Conservation (phyloP, 2,329 filamentous ascomycete species). For the Nemania serpens region DNA sequence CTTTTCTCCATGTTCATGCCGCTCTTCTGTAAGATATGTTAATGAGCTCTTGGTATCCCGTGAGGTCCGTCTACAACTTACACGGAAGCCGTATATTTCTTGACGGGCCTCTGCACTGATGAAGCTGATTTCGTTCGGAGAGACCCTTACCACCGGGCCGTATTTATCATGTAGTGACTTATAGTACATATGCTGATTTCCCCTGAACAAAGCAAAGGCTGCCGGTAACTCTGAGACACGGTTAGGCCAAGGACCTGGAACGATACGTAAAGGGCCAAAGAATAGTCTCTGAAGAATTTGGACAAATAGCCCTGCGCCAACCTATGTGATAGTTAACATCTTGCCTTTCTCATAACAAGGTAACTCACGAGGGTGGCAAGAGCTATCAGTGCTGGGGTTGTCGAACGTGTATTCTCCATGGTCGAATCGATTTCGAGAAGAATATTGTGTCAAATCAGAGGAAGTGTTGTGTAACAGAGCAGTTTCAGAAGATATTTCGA, state of each 20-base stretch:
- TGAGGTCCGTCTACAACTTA: conserved; percentile 8
- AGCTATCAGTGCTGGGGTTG: neutral
- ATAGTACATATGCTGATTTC: conserved; percentile 35
- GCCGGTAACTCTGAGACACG: conserved; percentile 34
- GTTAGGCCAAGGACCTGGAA: conserved; percentile 36
- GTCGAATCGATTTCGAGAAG: neutral
- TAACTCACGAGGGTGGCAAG: neutral
- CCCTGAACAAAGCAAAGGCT: conserved; percentile 29
- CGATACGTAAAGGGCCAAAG: conserved; percentile 33
- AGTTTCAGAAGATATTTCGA: neutral
- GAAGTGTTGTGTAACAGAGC: neutral
- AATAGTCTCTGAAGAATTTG: conserved; percentile 22
- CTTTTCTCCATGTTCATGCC: conserved; percentile 35
- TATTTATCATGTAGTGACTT: conserved; percentile 36
- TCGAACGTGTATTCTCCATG: neutral
- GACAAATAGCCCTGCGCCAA: neutral
- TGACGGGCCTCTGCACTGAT: conserved; percentile 36
- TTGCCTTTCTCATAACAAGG: neutral
- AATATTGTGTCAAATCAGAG: neutral
- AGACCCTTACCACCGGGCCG: conserved; percentile 36
- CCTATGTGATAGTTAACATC: neutral
- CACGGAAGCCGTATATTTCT: conserved; percentile 38
- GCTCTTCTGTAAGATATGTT: neutral
- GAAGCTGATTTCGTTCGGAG: conserved; percentile 39
- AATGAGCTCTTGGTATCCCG: neutral